Percentiles rank a stretch among this genome's conserved stretches.
phyloP scores from a whole-genome alignment of 352 stramenopile genomes.

The Pseudoperonospora humuli region DNA sequence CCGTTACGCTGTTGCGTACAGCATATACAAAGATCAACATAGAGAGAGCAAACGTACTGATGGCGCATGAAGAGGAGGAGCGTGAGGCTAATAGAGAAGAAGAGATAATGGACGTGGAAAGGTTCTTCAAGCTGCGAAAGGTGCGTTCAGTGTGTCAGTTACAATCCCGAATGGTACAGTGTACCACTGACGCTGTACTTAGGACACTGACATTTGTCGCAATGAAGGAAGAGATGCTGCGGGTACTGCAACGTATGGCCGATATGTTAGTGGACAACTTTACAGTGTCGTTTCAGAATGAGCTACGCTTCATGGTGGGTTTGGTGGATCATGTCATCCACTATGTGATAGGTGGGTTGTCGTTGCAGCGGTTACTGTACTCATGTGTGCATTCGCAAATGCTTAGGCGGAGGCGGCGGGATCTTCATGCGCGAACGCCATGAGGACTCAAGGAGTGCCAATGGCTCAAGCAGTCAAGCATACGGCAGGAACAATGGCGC shows the following conservation, averaged over 20 bases:
- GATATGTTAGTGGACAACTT: conserved; percentile 79
- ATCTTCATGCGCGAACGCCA: conserved; percentile 45
- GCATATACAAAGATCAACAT: conserved; percentile 6
- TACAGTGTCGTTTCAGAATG: conserved; percentile 75
- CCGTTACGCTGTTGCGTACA: not conserved
- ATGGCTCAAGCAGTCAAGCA: conserved; percentile 70
- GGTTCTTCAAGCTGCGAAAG: conserved; percentile 1
- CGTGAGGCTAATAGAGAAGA: not conserved
- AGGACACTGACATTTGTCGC: not conserved
- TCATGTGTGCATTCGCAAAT: conserved; percentile 4
- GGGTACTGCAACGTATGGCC: conserved; percentile 51
- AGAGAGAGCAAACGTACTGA: conserved; percentile 13
- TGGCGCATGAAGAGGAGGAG: conserved; percentile 7
- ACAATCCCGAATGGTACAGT: not conserved
- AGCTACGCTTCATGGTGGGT: conserved; percentile 78
- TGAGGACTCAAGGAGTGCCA: conserved; percentile 61
- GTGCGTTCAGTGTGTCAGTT: not conserved
- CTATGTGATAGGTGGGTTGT: not conserved
- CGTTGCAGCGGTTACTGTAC: not conserved
- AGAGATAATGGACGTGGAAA: not conserved
- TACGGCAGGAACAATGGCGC: conserved; percentile 55
- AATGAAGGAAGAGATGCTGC: conserved; percentile 64
- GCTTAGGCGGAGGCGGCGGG: conserved; percentile 55
- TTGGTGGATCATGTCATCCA: not conserved
- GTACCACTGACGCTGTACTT: not conserved